Evolutionary conservation across 352 stramenopile genomes (phyloP).

Genomic region (Aphanomyces stellatus): DNA sequence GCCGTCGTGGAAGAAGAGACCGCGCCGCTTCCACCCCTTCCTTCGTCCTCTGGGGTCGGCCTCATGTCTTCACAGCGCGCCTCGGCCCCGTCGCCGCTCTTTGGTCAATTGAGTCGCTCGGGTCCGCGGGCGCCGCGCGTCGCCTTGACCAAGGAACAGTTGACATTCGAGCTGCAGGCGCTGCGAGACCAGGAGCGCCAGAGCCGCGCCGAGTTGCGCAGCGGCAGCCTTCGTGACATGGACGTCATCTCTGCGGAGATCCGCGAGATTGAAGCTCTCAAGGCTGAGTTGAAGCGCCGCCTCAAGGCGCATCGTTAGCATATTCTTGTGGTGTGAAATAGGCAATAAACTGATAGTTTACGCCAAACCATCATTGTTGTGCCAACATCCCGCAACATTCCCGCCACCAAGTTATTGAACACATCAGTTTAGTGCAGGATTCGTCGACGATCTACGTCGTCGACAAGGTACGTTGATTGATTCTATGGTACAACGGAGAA

Average conservation of each 20-base stretch:
- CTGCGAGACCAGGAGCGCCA: not conserved
- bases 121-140: not conserved
- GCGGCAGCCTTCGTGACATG: not conserved
- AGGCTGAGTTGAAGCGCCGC: slow-evolving; percentile 14
- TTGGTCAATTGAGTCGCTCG: not conserved
- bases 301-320: not conserved
- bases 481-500: slow-evolving; percentile 6
- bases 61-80: no score
- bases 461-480: no score
- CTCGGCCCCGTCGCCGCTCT: not conserved
- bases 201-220: not conserved
- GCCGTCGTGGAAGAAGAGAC: not conserved
- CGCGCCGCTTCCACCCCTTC: no score
- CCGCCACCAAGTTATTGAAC: no score
- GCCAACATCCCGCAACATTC: not conserved
- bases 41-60: no score
- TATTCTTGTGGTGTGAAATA: not conserved
- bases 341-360: not conserved
- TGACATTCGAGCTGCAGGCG: not conserved
- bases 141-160: slow-evolving; percentile 1
- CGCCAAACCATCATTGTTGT: not conserved
- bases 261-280: slow-evolving; percentile 4
- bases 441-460: no score
- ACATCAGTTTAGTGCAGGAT: no score
- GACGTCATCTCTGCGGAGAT: slow-evolving; percentile 3